Base-by-base conservation (phyloP, 2,329 filamentous ascomycete species). In the Coniochaeta sp. region DNA sequence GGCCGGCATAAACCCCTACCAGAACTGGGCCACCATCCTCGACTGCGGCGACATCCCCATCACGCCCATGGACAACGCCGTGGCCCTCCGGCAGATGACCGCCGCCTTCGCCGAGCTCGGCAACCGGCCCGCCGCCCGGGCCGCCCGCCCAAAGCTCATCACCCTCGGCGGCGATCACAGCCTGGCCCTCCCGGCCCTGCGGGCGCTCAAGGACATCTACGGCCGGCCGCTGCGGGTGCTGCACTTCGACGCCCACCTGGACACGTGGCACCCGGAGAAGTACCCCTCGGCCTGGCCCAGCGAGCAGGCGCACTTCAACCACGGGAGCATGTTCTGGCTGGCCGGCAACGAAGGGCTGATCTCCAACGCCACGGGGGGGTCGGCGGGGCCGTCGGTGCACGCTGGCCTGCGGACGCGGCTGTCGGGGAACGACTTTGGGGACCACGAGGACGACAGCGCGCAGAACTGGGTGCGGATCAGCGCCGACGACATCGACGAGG, bases 11-110 rank as follows among this genome's bases (percentile, higher is more conserved):
- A 91, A 91, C 67, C 86, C 88, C 0, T 89, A 90, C 70, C 76
- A 78, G 28, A 87, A 84, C 22, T 91, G 88, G 87, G 87, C 88
- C 0, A 85, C 77, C 17, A 80, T 93, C 57, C 80, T 91, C 38
- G 90, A 93, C 74, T 93, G 90, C 68, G 90, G 90, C 38, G 90
- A 93, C 67, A 89, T 91, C 60, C 88, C 88, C 1, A 78, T 92
- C 62, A 90, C 88, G 0, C 89, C 88, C 11, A 86, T 93, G 64
- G 89, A 93, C 73, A 93, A 93, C 70, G 83, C 78, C 0, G 76
- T 92, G 0, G 90, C 90, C 0, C 75, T 93, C 60, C 81, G 81
- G 14, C 89, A 93, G 71, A 89, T 93, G 80, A 87, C 84, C 60
- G 85, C 88, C 69, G 89, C 88, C 93, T 0, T 96, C 95, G 76